These are phyloP conservation scores for Lepiota subincarnata DNA, from an alignment of 768 basidiomycete species.

Conservation along the genomic window DNA sequence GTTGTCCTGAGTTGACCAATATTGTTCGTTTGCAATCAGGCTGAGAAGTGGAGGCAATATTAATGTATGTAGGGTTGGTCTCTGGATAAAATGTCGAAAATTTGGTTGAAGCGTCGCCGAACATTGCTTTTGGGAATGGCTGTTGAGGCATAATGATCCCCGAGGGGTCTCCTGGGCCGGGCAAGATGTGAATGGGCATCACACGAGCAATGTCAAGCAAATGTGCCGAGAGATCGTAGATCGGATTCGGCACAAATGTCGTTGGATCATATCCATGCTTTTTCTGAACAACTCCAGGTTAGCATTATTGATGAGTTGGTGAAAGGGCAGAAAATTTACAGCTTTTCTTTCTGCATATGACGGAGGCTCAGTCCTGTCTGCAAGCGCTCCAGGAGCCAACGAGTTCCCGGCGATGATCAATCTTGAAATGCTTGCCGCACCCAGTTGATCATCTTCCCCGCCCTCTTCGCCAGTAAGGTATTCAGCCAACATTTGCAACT, in stretches of 20 bases:
- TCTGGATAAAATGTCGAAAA: conserved; percentile 68
- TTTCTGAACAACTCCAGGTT: conserved; percentile 38
- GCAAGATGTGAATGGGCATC: conserved; percentile 84
- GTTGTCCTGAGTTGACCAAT: conserved; percentile 88
- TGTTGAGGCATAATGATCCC: conserved; percentile 92
- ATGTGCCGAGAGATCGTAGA: conserved; percentile 59
- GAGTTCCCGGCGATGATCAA: conserved; percentile 92
- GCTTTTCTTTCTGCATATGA: conserved; percentile 48
- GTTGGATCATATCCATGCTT: conserved; percentile 62
- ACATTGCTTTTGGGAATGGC: conserved; percentile 87
- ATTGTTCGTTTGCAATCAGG: conserved; percentile 44
- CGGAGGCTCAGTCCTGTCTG: conserved; percentile 26
- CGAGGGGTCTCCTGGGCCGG: conserved; percentile 85
- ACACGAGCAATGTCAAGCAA: conserved; percentile 72
- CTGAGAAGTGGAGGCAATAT: conserved; percentile 46
- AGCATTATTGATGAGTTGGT: neutral
- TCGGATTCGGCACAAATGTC: conserved; percentile 74
- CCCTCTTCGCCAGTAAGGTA: conserved; percentile 84
- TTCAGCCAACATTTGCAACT: conserved; percentile 84
- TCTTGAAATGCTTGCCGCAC: conserved; percentile 71
- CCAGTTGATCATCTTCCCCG: conserved; percentile 57
- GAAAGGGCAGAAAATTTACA: conserved; percentile 34
- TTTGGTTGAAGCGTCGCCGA: conserved; percentile 53
- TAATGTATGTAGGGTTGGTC: conserved; percentile 89
- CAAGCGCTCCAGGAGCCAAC: conserved; percentile 45